Evolutionary conservation across 768 basidiomycete species (phyloP).

Genomic region (Trametes cubensis): DNA sequence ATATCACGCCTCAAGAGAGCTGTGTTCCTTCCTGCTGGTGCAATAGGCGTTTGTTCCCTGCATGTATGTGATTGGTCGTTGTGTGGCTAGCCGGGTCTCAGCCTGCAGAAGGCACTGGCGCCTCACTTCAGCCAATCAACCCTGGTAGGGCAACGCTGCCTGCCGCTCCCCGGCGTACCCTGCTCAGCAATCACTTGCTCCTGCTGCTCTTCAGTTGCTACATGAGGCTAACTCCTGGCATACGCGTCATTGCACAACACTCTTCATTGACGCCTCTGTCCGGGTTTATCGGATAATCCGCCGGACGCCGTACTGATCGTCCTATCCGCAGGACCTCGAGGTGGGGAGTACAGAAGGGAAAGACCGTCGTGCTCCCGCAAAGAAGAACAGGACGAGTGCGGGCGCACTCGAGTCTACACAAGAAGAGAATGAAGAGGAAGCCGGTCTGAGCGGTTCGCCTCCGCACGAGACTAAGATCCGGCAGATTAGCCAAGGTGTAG

Average conservation of each 20-base stretch:
- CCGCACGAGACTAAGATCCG: slow-evolving; percentile 76
- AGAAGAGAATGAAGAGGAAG: slow-evolving; percentile 55
- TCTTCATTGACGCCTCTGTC: not conserved
- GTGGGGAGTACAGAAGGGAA: slow-evolving; percentile 43
- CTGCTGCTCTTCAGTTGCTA: too few relatives aligned
- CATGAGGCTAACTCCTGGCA: not conserved
- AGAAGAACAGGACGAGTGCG: slow-evolving; percentile 65
- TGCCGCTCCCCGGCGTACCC: too few relatives aligned
- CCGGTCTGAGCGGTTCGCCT: slow-evolving; percentile 55
- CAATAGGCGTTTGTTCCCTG: too few relatives aligned
- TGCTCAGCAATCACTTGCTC: too few relatives aligned
- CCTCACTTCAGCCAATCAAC: too few relatives aligned
- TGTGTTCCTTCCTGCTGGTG: not conserved
- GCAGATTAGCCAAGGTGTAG: slow-evolving; percentile 79
- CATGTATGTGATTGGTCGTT: too few relatives aligned
- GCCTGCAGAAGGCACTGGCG: too few relatives aligned
- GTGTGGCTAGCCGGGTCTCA: too few relatives aligned
- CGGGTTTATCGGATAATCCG: slow-evolving; percentile 12
- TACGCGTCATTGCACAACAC: not conserved
- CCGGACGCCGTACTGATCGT: slow-evolving; percentile 19
- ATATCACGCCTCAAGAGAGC: not conserved
- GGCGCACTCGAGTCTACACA: slow-evolving; percentile 55
- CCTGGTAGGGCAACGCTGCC: too few relatives aligned
- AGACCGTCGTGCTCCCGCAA: slow-evolving; percentile 64
- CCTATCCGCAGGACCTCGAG: slow-evolving; percentile 30